phyloP scores from a whole-genome alignment of 2,329 filamentous ascomycete species.

The Sclerotinia nivalis region DNA sequence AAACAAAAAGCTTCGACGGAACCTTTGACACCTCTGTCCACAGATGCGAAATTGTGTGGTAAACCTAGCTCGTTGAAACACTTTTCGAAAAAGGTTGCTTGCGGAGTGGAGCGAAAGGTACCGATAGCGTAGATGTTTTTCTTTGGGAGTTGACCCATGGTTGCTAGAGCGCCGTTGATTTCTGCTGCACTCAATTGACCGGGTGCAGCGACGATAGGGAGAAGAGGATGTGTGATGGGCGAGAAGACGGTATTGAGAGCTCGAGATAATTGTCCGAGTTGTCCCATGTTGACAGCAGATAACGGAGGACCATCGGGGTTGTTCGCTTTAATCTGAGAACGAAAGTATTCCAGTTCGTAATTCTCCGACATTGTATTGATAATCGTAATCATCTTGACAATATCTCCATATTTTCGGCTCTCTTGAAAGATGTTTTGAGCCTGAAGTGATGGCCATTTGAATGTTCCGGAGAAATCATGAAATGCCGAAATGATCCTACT shows the following conservation, averaged over 20 bases:
- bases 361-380: constrained; percentile 82
- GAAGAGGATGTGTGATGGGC: constrained; percentile 80
- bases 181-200: constrained; percentile 84
- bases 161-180: constrained; percentile 76
- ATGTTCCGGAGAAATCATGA: constrained; percentile 81
- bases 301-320: constrained; percentile 71
- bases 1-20: constrained; percentile 71
- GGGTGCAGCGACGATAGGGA: constrained; percentile 81
- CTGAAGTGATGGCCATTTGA: constrained; percentile 76
- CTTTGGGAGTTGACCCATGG: constrained; percentile 78
- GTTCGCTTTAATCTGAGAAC: constrained; percentile 70
- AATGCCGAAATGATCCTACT: constrained; percentile 90
- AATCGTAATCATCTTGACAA: constrained; percentile 88
- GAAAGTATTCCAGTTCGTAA: constrained; percentile 88
- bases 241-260: constrained; percentile 85
- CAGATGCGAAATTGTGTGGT: constrained; percentile 76
- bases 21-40: constrained; percentile 68
- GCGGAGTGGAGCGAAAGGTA: constrained; percentile 66
- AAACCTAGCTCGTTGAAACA: constrained; percentile 81
- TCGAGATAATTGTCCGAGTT: constrained; percentile 80
- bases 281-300: constrained; percentile 85
- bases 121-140: constrained; percentile 80
- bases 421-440: constrained; percentile 71
- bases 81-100: constrained; percentile 84
- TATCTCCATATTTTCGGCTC: constrained; percentile 74